Evolutionary conservation across 2,329 filamentous ascomycete genomes (phyloP).

Genomic region (Dichotomopilus funicola): DNA sequence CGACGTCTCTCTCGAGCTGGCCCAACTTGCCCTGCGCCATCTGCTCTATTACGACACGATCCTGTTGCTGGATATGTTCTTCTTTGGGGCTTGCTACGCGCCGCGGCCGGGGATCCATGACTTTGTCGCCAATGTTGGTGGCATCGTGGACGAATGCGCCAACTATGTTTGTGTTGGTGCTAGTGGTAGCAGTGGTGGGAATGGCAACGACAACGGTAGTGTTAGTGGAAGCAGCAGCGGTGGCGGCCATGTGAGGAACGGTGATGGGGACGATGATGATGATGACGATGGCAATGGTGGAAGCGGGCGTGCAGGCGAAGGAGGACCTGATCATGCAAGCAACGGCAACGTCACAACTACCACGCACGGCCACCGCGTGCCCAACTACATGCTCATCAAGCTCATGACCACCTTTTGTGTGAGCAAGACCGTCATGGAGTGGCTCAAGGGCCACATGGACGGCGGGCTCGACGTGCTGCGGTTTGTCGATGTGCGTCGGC

Average conservation of each 20-base stretch:
- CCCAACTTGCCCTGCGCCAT: constrained; percentile 79
- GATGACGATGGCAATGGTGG: neutral
- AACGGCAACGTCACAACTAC: neutral
- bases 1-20: constrained; percentile 79
- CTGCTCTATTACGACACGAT: constrained; percentile 90
- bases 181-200: neutral
- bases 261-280: neutral
- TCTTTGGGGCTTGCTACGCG: constrained; percentile 87
- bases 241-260: neutral
- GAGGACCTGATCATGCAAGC: neutral
- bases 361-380: constrained; percentile 29
- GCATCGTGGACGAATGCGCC: constrained; percentile 78
- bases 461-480: constrained; percentile 58
- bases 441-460: constrained; percentile 70
- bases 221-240: neutral
- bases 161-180: constrained; percentile 62
- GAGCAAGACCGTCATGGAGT: constrained; percentile 78
- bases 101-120: constrained; percentile 69
- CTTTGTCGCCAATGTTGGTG: constrained; percentile 68
- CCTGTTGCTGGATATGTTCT: constrained; percentile 87
- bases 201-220: neutral
- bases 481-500: constrained; percentile 78
- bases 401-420: constrained; percentile 82
- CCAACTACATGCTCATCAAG: constrained; percentile 63
- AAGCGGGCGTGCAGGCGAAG: neutral